Percentiles rank a stretch among this genome's conserved stretches.
Evolutionary conservation across 305 asterid species (phyloP).

Genomic region (Galium porrigens): DNA sequence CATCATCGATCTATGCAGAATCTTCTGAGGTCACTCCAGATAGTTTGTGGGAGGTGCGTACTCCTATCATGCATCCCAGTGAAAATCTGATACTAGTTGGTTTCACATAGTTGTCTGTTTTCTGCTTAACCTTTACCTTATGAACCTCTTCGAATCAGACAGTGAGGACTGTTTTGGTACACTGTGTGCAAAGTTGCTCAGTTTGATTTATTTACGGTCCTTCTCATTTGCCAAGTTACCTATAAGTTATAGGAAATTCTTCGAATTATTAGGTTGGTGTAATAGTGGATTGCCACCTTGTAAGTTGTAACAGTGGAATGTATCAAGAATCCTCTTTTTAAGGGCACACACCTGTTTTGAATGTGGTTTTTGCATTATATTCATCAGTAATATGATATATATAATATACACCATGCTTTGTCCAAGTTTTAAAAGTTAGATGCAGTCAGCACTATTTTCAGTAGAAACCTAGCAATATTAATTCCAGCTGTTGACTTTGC

Average conservation of each 20-base stretch:
- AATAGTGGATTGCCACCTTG: not conserved
- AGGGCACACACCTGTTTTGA: not conserved
- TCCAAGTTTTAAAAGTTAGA: not conserved
- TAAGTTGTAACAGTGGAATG: not conserved
- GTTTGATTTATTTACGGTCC: not conserved
- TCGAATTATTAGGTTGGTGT: conserved; percentile 2
- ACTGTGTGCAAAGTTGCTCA: not conserved
- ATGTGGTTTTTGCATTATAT: not conserved
- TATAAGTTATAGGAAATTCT: not conserved
- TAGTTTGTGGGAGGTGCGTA: conserved; percentile 81
- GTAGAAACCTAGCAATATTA: not conserved
- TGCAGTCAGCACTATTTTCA: conserved; percentile 1
- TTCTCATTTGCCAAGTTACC: not conserved
- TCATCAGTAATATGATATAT: not conserved
- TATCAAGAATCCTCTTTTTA: not conserved
- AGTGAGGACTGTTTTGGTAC: not conserved
- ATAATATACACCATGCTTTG: not conserved
- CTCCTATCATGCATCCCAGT: not conserved
- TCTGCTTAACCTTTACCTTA: not conserved
- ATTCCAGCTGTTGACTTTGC: not conserved
- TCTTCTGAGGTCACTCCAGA: conserved; percentile 39
- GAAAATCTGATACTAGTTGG: not conserved
- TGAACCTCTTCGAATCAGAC: not conserved
- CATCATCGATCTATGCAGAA: conserved; percentile 36
- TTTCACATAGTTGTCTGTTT: not conserved